phyloP scores from a whole-genome alignment of 1,284 basidiomycete genomes.

The Boletus holoroseus region DNA sequence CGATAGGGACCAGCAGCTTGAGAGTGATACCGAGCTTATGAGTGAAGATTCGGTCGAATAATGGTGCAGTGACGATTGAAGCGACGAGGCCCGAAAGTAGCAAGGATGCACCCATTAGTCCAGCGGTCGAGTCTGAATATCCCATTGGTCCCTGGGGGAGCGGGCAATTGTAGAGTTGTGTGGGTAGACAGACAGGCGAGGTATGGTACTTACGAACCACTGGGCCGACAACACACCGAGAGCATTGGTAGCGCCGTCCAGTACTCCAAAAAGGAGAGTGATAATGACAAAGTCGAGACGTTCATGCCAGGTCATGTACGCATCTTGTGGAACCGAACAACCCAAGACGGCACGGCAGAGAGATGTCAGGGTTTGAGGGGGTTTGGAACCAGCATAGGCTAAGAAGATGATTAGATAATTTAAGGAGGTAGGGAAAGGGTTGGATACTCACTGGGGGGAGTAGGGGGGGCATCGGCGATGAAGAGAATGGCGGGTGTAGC shows the following conservation, averaged over 20 bases:
- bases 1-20: constrained; percentile 56
- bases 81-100: constrained; percentile 64
- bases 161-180: not conserved
- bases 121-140: constrained; percentile 58
- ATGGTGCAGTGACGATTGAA: constrained; percentile 59
- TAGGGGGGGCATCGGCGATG: constrained; percentile 56
- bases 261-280: constrained; percentile 52
- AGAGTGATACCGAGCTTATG: constrained; percentile 56
- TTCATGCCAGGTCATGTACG: constrained; percentile 57
- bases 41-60: constrained; percentile 75
- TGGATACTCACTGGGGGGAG: constrained; percentile 60
- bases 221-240: constrained; percentile 64
- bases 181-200: not conserved
- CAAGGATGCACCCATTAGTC: constrained; percentile 64
- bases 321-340: constrained; percentile 36
- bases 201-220: constrained; percentile 48
- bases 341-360: constrained; percentile 57
- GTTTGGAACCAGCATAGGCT: constrained; percentile 64
- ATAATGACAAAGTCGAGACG: constrained; percentile 64
- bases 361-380: constrained; percentile 47
- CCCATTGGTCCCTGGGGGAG: constrained; percentile 58
- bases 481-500: constrained; percentile 52
- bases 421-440: not conserved
- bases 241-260: constrained; percentile 54
- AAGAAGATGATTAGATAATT: constrained; percentile 1